Conservation (phyloP, 495 filamentous ascomycete species). For the Hypoxylon trugodes region DNA sequence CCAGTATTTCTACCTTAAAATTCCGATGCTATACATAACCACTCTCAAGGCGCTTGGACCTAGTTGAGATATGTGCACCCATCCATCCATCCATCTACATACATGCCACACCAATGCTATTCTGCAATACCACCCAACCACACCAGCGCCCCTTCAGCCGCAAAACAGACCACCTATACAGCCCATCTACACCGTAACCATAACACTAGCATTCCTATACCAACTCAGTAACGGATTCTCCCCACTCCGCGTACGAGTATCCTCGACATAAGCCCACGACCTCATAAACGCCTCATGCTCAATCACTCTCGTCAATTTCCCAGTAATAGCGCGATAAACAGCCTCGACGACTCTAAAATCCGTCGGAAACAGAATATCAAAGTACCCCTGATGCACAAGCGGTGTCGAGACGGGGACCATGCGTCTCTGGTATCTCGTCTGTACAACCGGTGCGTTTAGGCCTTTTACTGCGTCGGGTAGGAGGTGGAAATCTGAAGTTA, state of each 20-base stretch:
- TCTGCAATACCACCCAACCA: neutral
- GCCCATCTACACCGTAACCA: slow-evolving; percentile 80
- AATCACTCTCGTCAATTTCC: slow-evolving; percentile 84
- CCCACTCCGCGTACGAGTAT: slow-evolving; percentile 85
- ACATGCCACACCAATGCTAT: neutral
- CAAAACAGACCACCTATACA: neutral
- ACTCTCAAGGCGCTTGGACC: neutral
- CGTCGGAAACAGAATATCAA: slow-evolving; percentile 98
- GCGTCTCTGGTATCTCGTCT: slow-evolving; percentile 85
- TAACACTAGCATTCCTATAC: slow-evolving; percentile 93
- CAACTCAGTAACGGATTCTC: slow-evolving; percentile 93
- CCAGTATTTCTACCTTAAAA: neutral
- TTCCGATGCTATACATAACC: neutral
- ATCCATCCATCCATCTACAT: neutral
- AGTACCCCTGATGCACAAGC: slow-evolving; percentile 96
- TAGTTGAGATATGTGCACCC: neutral
- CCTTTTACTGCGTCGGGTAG: slow-evolving; percentile 84
- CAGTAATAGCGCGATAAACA: slow-evolving; percentile 90
- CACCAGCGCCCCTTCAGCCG: neutral
- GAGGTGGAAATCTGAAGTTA: slow-evolving; percentile 90
- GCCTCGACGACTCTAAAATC: slow-evolving; percentile 89
- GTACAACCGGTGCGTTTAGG: slow-evolving; percentile 91
- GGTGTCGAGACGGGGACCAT: slow-evolving; percentile 92
- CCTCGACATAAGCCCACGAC: slow-evolving; percentile 88
- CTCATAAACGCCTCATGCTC: slow-evolving; percentile 90